Evolutionary conservation across 306 rosid genomes (phyloP).

Genomic region (Adenanthera pavonina): DNA sequence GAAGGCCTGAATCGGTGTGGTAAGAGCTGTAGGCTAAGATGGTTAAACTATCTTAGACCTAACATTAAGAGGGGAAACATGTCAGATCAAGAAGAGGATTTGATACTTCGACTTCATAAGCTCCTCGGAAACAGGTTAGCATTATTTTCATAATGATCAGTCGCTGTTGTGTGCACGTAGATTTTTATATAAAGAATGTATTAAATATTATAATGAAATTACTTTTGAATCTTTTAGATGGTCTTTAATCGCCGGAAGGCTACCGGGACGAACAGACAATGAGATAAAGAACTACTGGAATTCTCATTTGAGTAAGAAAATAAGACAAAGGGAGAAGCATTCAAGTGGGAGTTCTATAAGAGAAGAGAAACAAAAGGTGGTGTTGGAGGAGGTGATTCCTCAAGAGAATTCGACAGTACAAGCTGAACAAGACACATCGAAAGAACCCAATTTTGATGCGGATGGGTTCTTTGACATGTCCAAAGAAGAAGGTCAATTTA

Average conservation of each 20-base stretch:
- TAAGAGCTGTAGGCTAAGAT: slow-evolving; percentile 5
- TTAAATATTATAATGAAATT: background rate
- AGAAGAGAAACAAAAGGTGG: slow-evolving; percentile 1
- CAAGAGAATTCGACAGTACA: slow-evolving; percentile 40
- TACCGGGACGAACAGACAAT: slow-evolving; percentile 10
- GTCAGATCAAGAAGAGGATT: slow-evolving; percentile 49
- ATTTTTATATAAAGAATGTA: background rate
- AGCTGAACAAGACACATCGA: slow-evolving; percentile 48
- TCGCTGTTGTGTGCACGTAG: no score
- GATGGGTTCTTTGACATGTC: slow-evolving; percentile 26
- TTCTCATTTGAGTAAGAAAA: slow-evolving; percentile 14
- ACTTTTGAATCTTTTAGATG: background rate
- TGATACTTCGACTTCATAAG: slow-evolving; percentile 47
- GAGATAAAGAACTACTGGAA: slow-evolving; percentile 14
- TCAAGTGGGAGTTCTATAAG: slow-evolving; percentile 19
- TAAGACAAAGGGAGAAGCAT: slow-evolving; percentile 40
- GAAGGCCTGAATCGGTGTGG: slow-evolving; percentile 49
- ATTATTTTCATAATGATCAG: background rate
- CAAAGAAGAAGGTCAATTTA: slow-evolving; percentile 43
- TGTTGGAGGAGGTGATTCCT: slow-evolving; percentile 3
- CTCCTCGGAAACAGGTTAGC: slow-evolving; percentile 59
- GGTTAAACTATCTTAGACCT: slow-evolving; percentile 15
- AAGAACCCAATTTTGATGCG: slow-evolving; percentile 49
- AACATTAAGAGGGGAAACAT: slow-evolving; percentile 8
- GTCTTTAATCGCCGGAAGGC: slow-evolving; percentile 11